Percentiles rank a stretch among this genome's conserved stretches.
These are phyloP conservation scores for Dactylellina drechsleri DNA, from an alignment of 2,329 filamentous ascomycete species.

Conservation along the genomic window DNA sequence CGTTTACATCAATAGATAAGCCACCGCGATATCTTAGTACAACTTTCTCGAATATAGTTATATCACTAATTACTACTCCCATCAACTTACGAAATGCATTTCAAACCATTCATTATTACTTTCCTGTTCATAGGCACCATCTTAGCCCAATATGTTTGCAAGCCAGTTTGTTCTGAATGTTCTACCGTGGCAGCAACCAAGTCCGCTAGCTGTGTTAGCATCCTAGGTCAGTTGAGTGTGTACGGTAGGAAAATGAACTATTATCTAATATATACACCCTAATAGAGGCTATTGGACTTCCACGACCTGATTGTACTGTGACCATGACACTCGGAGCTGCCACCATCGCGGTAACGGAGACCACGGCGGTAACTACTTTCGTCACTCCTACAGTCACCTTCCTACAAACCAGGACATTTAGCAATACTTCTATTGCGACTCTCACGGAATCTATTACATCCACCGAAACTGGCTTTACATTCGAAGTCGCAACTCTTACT, in stretches of 20 bases:
- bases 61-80: neutral
- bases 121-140: slow-evolving; percentile 5
- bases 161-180: slow-evolving; percentile 12
- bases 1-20: too few relatives aligned
- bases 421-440: slow-evolving; percentile 36
- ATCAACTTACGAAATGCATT: neutral
- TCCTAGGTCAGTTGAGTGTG: slow-evolving; percentile 18
- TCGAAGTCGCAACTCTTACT: slow-evolving; percentile 26
- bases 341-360: slow-evolving; percentile 32
- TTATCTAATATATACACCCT: neutral
- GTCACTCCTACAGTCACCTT: slow-evolving; percentile 42
- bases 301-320: slow-evolving; percentile 17
- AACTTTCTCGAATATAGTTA: neutral
- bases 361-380: slow-evolving; percentile 43
- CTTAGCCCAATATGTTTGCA: slow-evolving; percentile 23
- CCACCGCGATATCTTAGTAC: neutral
- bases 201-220: slow-evolving; percentile 22
- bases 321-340: slow-evolving; percentile 23
- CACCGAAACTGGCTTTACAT: slow-evolving; percentile 16
- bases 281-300: slow-evolving; percentile 25
- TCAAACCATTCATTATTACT: slow-evolving; percentile 13
- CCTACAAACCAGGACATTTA: slow-evolving; percentile 30
- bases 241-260: neutral
- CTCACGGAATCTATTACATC: slow-evolving; percentile 20
- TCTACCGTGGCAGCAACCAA: slow-evolving; percentile 14